A percentile compares a stretch with the other conserved stretches of the same genome.
These are phyloP conservation scores for Thielaviopsis euricoi DNA, from an alignment of 2,329 filamentous ascomycete genomes.

Conservation along the genomic window DNA sequence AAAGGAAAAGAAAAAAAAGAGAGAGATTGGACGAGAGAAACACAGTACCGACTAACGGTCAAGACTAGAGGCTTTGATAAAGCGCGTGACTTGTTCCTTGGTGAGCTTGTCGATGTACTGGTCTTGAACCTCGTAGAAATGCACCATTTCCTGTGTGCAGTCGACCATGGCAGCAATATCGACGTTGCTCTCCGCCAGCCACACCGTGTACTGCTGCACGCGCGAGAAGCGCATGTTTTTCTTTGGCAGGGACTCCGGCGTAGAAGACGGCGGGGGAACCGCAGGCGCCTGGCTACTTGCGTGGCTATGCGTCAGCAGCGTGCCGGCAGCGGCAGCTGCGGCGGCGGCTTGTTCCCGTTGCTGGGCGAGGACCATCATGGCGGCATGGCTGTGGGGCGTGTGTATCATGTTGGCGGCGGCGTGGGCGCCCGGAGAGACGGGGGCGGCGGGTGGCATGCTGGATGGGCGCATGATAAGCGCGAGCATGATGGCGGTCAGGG, in stretches of 20 bases:
- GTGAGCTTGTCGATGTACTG: slow-evolving; percentile 44
- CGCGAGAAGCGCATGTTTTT: slow-evolving; percentile 18
- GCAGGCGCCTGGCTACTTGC: too few relatives aligned
- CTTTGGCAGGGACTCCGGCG: background rate
- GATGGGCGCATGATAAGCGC: slow-evolving; percentile 63
- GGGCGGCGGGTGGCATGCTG: slow-evolving; percentile 2
- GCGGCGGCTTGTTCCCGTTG: too few relatives aligned
- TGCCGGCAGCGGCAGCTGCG: too few relatives aligned
- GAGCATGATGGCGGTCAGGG: slow-evolving; percentile 71
- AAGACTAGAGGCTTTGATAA: slow-evolving; percentile 39
- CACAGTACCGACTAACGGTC: slow-evolving; percentile 26
- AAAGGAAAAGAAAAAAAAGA: too few relatives aligned
- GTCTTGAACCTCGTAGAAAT: slow-evolving; percentile 60
- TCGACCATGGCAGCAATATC: slow-evolving; percentile 76
- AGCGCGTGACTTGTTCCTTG: slow-evolving; percentile 40
- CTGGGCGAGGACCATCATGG: too few relatives aligned
- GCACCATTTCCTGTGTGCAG: slow-evolving; percentile 80
- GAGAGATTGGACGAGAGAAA: too few relatives aligned
- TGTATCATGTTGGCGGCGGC: too few relatives aligned
- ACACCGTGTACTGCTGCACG: slow-evolving; percentile 51
- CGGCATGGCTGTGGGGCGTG: too few relatives aligned
- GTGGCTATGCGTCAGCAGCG: too few relatives aligned
- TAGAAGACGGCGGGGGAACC: too few relatives aligned
- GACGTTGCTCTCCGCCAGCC: slow-evolving; percentile 73
- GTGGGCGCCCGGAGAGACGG: slow-evolving; percentile 2